These are phyloP conservation scores for Tylopilus plumbeoviolaceoides DNA, from an alignment of 768 basidiomycete genomes.

Conservation along the genomic window DNA sequence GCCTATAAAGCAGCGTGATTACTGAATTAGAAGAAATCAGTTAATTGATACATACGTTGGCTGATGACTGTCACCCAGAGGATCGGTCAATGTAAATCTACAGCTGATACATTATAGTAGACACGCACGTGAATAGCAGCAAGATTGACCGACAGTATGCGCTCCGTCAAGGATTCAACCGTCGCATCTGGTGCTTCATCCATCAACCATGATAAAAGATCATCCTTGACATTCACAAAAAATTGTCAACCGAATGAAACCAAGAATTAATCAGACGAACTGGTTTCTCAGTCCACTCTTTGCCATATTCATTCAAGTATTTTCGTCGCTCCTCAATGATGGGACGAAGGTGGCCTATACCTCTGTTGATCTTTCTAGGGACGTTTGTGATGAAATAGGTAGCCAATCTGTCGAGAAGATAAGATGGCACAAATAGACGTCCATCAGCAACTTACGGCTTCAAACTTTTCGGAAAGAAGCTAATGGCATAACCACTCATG, in stretches of 20 bases:
- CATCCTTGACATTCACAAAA: neutral
- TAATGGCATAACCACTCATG: constrained; percentile 15
- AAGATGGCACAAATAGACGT: neutral
- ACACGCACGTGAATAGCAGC: too few relatives aligned
- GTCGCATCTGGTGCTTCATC: neutral
- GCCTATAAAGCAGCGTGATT: neutral
- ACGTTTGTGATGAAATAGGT: constrained; percentile 7
- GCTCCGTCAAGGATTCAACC: neutral
- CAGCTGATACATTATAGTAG: too few relatives aligned
- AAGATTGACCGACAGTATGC: neutral
- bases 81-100: too few relatives aligned
- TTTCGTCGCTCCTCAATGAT: constrained; percentile 29
- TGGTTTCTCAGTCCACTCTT: constrained; percentile 29
- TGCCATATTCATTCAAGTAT: constrained; percentile 21
- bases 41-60: neutral
- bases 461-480: constrained; percentile 14
- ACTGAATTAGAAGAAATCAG: too few relatives aligned
- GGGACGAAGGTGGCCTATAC: constrained; percentile 17
- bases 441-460: constrained; percentile 24
- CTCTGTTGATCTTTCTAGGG: neutral
- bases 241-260: neutral
- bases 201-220: neutral
- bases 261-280: constrained; percentile 17
- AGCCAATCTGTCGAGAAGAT: neutral
- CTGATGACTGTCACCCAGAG: neutral